A percentile compares a stretch with the other conserved stretches of the same genome.
phyloP scores from a whole-genome alignment of 495 filamentous ascomycete species.

The Penicillium macrosclerotiorum region DNA sequence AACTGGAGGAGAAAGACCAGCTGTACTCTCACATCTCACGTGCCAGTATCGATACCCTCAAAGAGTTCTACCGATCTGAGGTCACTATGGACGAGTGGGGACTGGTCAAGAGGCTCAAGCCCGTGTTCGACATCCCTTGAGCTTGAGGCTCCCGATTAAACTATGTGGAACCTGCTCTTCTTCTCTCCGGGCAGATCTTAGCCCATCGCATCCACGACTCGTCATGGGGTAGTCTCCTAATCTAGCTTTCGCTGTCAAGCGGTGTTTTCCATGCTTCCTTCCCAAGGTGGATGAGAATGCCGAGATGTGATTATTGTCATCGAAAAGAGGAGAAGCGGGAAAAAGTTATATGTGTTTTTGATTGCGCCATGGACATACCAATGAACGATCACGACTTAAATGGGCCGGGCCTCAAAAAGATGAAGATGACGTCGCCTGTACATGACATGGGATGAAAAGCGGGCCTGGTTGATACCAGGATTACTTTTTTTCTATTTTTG shows the following conservation, averaged over 20 bases:
- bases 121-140: slow-evolving; percentile 85
- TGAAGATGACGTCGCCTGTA: slow-evolving; percentile 28
- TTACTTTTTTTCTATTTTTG: slow-evolving; percentile 10
- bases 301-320: slow-evolving; percentile 19
- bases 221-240: neutral
- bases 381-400: slow-evolving; percentile 33
- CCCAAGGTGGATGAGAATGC: slow-evolving; percentile 1
- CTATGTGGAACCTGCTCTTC: neutral
- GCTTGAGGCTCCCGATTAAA: neutral
- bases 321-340: slow-evolving; percentile 11
- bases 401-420: slow-evolving; percentile 20
- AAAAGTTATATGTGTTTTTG: slow-evolving; percentile 26
- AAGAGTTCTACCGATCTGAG: slow-evolving; percentile 90
- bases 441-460: slow-evolving; percentile 27
- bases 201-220: neutral
- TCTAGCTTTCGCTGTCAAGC: neutral
- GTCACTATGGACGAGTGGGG: slow-evolving; percentile 93
- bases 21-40: slow-evolving; percentile 87
- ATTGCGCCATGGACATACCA: slow-evolving; percentile 29
- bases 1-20: slow-evolving; percentile 88
- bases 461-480: slow-evolving; percentile 27
- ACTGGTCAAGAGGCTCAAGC: slow-evolving; percentile 89
- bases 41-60: slow-evolving; percentile 86
- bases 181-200: neutral
- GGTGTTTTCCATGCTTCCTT: neutral